Conservation (phyloP, 352 stramenopile species). For the Pythium folliculosum region DNA sequence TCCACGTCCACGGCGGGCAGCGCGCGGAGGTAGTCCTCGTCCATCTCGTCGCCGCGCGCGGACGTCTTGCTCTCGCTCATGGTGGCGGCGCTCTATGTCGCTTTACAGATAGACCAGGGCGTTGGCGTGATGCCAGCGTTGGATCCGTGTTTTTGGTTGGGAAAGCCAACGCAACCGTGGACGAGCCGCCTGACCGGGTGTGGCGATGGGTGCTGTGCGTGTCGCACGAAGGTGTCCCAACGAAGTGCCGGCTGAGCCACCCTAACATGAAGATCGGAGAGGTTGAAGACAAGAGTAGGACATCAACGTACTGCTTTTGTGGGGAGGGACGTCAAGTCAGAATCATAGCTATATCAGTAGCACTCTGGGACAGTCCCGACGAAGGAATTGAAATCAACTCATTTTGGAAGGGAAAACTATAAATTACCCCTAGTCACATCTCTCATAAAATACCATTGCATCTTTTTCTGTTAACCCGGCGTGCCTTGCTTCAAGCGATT, state of each 20-base stretch:
- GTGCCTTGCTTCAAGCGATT: not conserved
- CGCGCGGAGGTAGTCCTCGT: slow-evolving; percentile 51
- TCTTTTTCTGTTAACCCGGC: slow-evolving; percentile 5
- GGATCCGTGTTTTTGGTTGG: not conserved
- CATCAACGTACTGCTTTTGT: slow-evolving; percentile 8
- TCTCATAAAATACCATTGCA: not conserved
- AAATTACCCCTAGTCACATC: slow-evolving; percentile 13
- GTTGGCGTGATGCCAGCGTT: slow-evolving; percentile 6
- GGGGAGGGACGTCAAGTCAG: not conserved
- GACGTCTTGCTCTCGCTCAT: slow-evolving; percentile 78
- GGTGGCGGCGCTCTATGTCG: not conserved
- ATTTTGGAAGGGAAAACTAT: slow-evolving; percentile 1
- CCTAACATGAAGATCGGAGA: slow-evolving; percentile 9
- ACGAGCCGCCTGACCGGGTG: not conserved
- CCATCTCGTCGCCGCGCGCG: slow-evolving; percentile 17
- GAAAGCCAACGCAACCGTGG: not conserved
- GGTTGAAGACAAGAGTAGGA: slow-evolving; percentile 31
- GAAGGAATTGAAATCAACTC: not conserved
- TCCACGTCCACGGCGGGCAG: slow-evolving; percentile 64
- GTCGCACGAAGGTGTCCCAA: slow-evolving; percentile 38
- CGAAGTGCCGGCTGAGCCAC: slow-evolving; percentile 2
- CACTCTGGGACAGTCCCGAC: too few species aligned
- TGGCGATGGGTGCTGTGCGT: slow-evolving; percentile 10
- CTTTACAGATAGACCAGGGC: not conserved
- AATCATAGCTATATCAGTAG: not conserved